Conservation (phyloP, 2,329 filamentous ascomycete genomes). For the Fusarium verrucosum region DNA sequence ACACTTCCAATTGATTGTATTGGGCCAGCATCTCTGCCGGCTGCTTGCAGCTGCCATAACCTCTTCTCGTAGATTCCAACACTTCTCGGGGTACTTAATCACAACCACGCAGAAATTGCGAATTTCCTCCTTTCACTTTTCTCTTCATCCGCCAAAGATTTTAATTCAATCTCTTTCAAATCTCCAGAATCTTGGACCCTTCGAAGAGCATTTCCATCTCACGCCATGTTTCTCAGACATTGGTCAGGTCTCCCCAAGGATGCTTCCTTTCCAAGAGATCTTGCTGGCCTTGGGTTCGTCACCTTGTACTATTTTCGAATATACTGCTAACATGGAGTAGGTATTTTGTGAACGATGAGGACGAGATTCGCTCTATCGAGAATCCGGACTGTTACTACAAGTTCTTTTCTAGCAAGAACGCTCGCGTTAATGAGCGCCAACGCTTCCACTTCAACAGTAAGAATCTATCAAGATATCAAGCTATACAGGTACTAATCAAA, state of each 20-base stretch:
- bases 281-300: slow-evolving; percentile 75
- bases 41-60: slow-evolving; percentile 23
- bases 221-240: slow-evolving; percentile 75
- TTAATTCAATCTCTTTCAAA: not conserved
- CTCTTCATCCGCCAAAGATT: not conserved
- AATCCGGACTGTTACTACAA: slow-evolving; percentile 76
- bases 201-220: not conserved
- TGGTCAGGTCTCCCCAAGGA: slow-evolving; percentile 76
- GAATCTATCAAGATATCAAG: slow-evolving; percentile 27
- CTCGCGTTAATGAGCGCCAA: slow-evolving; percentile 80
- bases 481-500: not conserved
- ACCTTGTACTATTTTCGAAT: not conserved
- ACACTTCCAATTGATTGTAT: not conserved
- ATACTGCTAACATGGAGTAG: slow-evolving; percentile 53
- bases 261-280: slow-evolving; percentile 68
- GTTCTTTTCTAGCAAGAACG: slow-evolving; percentile 76
- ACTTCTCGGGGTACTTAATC: not conserved
- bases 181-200: not conserved
- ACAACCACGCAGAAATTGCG: not conserved
- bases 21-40: not conserved
- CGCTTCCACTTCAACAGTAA: slow-evolving; percentile 78
- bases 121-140: not conserved
- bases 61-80: not conserved
- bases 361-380: slow-evolving; percentile 76
- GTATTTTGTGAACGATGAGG: slow-evolving; percentile 80